Percentiles rank a stretch among this genome's conserved stretches.
phyloP scores from a whole-genome alignment of 371 early-diverging fungal species.

The Enteropsectra breve region DNA sequence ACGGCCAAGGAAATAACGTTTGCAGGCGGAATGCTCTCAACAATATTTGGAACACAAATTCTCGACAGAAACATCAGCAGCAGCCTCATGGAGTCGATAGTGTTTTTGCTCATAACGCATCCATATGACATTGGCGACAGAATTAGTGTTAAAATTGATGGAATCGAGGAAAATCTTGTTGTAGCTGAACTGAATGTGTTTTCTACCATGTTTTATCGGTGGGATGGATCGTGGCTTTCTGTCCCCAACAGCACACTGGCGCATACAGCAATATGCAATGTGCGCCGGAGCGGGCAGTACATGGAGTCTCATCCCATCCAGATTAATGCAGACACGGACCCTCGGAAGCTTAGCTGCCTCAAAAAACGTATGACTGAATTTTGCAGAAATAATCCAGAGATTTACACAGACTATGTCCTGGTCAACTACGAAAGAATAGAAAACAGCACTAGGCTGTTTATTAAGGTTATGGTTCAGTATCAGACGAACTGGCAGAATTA shows the following conservation, averaged over 20 bases:
- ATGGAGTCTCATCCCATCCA: conserved; percentile 58
- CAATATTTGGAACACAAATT: conserved; percentile 59
- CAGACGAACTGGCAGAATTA: conserved; percentile 60
- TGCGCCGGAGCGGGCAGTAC: conserved; percentile 56
- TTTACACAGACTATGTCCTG: conserved; percentile 57
- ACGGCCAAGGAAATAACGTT: conserved; percentile 15
- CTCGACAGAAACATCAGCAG: conserved; percentile 51
- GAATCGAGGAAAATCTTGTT: conserved; percentile 56
- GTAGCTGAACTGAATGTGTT: conserved; percentile 61
- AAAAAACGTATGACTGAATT: conserved; percentile 49
- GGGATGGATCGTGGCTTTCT: conserved; percentile 59
- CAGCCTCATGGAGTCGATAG: conserved; percentile 55
- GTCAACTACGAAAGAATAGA: conserved; percentile 60
- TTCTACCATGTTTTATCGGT: conserved; percentile 59
- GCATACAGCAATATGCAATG: conserved; percentile 54
- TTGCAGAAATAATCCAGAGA: conserved; percentile 49
- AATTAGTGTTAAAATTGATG: conserved; percentile 54
- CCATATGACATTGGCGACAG: conserved; percentile 62
- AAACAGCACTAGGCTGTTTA: conserved; percentile 58
- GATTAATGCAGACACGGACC: conserved; percentile 50
- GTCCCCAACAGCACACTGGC: conserved; percentile 57
- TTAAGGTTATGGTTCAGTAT: conserved; percentile 59
- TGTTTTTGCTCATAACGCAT: conserved; percentile 60
- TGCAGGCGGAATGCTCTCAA: conserved; percentile 46
- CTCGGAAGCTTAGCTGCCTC: conserved; percentile 49